Conservation (phyloP, 495 filamentous ascomycete species). For the Tetracladium marchalianum region DNA sequence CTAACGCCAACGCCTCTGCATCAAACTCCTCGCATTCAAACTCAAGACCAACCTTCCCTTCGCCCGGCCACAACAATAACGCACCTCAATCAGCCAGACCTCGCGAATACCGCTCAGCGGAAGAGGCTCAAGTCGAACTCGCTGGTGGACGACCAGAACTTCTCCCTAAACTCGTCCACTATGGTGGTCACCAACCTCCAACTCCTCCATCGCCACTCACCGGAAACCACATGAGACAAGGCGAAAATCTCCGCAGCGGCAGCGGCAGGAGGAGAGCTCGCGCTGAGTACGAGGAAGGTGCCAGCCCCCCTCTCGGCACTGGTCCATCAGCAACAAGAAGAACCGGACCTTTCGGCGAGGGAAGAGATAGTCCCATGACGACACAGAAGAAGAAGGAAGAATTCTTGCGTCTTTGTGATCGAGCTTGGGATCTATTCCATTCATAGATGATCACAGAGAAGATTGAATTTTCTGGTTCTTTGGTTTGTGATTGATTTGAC, state of each 20-base stretch:
- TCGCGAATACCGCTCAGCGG: conserved; percentile 88
- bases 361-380: conserved; percentile 74
- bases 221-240: conserved; percentile 18
- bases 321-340: conserved; percentile 40
- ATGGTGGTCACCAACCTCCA: conserved; percentile 80
- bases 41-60: conserved; percentile 58
- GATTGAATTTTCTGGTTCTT: neutral
- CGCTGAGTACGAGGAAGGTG: conserved; percentile 85
- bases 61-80: conserved; percentile 52
- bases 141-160: conserved; percentile 87
- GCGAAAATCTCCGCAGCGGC: conserved; percentile 29
- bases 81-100: conserved; percentile 46
- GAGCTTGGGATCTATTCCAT: conserved; percentile 96
- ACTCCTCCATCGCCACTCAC: conserved; percentile 79
- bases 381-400: conserved; percentile 87
- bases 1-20: conserved; percentile 23
- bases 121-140: conserved; percentile 84
- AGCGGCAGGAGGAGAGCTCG: conserved; percentile 61
- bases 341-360: conserved; percentile 65
- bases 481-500: too few relatives aligned
- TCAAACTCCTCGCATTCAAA: conserved; percentile 65
- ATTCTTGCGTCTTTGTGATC: conserved; percentile 74
- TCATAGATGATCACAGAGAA: conserved; percentile 43
- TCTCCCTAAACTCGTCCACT: conserved; percentile 87
- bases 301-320: conserved; percentile 62